phyloP scores from a whole-genome alignment of 306 rosid species.

The Castanea mollissima region DNA sequence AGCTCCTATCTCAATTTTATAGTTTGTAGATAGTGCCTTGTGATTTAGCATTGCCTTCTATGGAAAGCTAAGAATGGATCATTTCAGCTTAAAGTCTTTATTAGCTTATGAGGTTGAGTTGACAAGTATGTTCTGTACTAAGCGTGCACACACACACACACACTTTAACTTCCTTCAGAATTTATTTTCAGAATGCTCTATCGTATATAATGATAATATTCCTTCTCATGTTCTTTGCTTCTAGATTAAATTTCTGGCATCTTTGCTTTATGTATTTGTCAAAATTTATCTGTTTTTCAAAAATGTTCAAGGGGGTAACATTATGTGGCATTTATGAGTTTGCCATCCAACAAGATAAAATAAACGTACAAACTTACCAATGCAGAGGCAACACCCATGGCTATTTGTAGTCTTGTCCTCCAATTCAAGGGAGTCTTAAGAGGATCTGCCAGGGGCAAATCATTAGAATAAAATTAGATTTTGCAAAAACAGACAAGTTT shows the following conservation, averaged over 20 bases:
- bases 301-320: background rate
- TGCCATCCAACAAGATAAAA: slow-evolving; percentile 5
- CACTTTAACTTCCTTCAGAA: no score
- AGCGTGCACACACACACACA: no score
- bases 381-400: slow-evolving; percentile 77
- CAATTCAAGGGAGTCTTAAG: slow-evolving; percentile 84
- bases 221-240: background rate
- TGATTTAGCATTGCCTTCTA: no score
- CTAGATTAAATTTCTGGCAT: background rate
- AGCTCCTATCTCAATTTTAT: background rate
- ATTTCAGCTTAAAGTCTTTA: background rate
- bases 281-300: background rate
- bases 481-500: slow-evolving; percentile 14
- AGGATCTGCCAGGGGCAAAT: slow-evolving; percentile 61
- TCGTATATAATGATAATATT: background rate
- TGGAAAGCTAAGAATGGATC: background rate
- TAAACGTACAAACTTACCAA: slow-evolving; percentile 47
- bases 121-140: background rate
- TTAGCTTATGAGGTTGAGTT: background rate
- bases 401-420: slow-evolving; percentile 85
- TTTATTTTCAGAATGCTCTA: background rate
- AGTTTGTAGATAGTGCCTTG: background rate
- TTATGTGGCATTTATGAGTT: slow-evolving; percentile 3
- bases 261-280: background rate
- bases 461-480: slow-evolving; percentile 17